A percentile compares a stretch with the other conserved stretches of the same genome.
These are phyloP conservation scores for Aureobasidium sp. DNA, from an alignment of 2,329 filamentous ascomycete genomes.

Conservation along the genomic window DNA sequence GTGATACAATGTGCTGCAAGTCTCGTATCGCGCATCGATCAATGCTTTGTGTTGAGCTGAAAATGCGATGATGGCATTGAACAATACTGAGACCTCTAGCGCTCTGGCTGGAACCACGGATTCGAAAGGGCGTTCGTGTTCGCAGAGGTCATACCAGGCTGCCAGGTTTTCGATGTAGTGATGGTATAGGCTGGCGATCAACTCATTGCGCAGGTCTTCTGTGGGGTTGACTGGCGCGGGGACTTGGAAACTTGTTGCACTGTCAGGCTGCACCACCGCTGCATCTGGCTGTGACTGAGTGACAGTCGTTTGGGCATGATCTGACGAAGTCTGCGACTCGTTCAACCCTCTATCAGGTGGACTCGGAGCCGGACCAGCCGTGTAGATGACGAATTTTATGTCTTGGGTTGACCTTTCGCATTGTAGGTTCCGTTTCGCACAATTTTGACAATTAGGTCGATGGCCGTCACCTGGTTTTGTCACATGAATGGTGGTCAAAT, in stretches of 20 bases:
- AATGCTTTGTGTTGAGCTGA: slow-evolving; percentile 32
- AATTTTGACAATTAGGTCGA: too few relatives aligned
- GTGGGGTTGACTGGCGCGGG: not conserved
- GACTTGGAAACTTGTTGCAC: too few relatives aligned
- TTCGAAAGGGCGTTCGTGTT: not conserved
- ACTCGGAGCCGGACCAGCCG: not conserved
- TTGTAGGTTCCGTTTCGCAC: too few relatives aligned
- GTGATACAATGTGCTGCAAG: not conserved
- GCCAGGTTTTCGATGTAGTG: slow-evolving; percentile 5
- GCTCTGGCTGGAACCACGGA: not conserved
- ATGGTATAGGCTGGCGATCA: not conserved
- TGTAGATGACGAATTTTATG: not conserved
- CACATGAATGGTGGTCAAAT: too few relatives aligned
- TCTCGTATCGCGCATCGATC: slow-evolving; percentile 24
- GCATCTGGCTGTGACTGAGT: not conserved
- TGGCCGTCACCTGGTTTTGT: too few relatives aligned
- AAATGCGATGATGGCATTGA: slow-evolving; percentile 16
- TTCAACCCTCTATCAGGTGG: not conserved
- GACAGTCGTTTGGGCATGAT: not conserved
- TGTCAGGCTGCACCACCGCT: too few relatives aligned
- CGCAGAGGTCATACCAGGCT: slow-evolving; percentile 8
- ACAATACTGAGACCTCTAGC: not conserved
- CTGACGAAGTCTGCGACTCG: too few relatives aligned
- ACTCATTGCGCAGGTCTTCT: not conserved
- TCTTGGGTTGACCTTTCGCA: too few relatives aligned